phyloP scores from a whole-genome alignment of 2,329 filamentous ascomycete species.

The Fusarium marasasianum region DNA sequence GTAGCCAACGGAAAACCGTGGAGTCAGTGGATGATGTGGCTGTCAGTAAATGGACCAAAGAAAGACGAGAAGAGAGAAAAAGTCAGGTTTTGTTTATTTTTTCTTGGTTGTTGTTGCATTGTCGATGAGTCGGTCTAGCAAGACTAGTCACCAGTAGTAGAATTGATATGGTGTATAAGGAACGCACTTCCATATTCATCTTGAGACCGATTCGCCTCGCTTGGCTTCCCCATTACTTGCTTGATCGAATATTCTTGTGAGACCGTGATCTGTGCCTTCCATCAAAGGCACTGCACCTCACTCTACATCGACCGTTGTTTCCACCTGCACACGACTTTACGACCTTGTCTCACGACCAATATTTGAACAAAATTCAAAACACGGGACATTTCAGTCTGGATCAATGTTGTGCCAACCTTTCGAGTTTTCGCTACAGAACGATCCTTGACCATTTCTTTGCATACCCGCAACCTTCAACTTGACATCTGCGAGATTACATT shows the following conservation, averaged over 20 bases:
- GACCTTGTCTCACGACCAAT: not conserved
- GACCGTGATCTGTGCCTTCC: not conserved
- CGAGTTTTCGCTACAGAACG: constrained; percentile 21
- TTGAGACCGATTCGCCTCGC: not conserved
- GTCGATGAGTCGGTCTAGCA: constrained; percentile 25
- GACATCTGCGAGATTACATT: constrained; percentile 31
- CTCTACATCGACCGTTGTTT: constrained; percentile 10
- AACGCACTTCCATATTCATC: constrained; percentile 15
- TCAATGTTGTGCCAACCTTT: constrained; percentile 26
- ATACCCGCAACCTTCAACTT: constrained; percentile 22
- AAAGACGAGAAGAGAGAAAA: constrained; percentile 10
- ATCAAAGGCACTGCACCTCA: constrained; percentile 7
- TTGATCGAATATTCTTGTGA: not conserved
- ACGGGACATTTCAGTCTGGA: not conserved
- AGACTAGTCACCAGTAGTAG: not conserved
- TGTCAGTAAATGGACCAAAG: constrained; percentile 41
- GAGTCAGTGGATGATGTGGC: constrained; percentile 42
- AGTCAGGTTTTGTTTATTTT: constrained; percentile 25
- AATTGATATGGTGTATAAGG: constrained; percentile 33
- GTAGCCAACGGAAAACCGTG: constrained; percentile 34
- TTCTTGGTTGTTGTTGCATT: constrained; percentile 4
- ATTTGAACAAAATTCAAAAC: constrained; percentile 8
- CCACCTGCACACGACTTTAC: constrained; percentile 5
- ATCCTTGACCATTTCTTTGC: constrained; percentile 29
- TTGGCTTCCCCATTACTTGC: constrained; percentile 1